phyloP scores from a whole-genome alignment of 1,284 basidiomycete species.

The Melampsora americana region DNA sequence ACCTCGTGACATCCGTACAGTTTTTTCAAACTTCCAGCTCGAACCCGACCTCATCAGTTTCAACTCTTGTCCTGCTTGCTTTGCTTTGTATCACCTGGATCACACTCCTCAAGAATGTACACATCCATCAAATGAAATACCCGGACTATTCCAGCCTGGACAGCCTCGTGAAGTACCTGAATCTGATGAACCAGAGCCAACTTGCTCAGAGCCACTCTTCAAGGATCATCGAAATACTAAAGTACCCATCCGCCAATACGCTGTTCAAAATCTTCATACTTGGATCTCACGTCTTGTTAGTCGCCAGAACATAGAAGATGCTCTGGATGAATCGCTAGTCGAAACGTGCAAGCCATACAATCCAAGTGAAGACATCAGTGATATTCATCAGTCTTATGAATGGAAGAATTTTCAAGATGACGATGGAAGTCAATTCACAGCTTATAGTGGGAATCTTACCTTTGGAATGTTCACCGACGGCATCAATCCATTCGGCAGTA shows the following conservation, averaged over 20 bases:
- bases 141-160: too few relatives aligned
- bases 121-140: too few relatives aligned
- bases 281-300: background rate
- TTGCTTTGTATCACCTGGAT: background rate
- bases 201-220: background rate
- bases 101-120: too few relatives aligned
- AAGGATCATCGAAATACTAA: background rate
- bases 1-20: background rate
- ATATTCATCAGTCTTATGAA: background rate
- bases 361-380: background rate
- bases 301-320: background rate
- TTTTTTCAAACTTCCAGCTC: background rate
- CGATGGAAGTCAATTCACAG: background rate
- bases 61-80: background rate
- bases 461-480: background rate
- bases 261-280: background rate
- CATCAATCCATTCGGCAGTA: slow-evolving; percentile 2
- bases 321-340: background rate
- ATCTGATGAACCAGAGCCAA: background rate
- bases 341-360: background rate
- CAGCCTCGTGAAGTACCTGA: background rate
- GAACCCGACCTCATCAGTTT: background rate
- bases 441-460: background rate
- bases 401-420: background rate
- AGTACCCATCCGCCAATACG: background rate